phyloP scores from a whole-genome alignment of 345 rosid genomes.

The Pistacia atlantica region DNA sequence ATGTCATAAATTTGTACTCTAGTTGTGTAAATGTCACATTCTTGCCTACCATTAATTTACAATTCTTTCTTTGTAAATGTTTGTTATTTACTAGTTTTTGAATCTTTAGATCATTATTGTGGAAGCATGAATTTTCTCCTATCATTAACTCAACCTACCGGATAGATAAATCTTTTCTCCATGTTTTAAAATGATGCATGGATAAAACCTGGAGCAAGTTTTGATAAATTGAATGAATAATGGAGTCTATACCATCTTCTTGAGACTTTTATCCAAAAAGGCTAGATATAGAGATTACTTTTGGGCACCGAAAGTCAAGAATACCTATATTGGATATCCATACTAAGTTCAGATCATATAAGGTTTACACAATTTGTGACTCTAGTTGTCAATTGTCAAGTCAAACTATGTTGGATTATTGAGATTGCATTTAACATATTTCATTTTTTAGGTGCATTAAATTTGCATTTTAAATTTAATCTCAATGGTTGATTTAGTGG shows the following conservation, averaged over 20 bases:
- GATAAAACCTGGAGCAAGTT: neutral
- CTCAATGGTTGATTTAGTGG: too few species aligned
- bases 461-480: neutral
- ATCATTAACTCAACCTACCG: neutral
- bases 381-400: too few species aligned
- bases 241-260: neutral
- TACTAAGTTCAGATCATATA: too few species aligned
- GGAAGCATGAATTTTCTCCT: too few species aligned
- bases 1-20: neutral
- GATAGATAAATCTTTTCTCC: neutral
- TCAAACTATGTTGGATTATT: too few species aligned
- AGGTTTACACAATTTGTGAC: too few species aligned
- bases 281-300: too few species aligned
- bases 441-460: neutral
- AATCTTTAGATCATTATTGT: neutral
- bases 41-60: neutral
- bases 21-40: neutral
- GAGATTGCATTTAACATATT: too few species aligned
- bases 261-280: neutral
- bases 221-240: too few species aligned
- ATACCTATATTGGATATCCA: too few species aligned
- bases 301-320: too few species aligned
- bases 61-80: too few species aligned
- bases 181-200: neutral
- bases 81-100: neutral